Base-by-base conservation (phyloP, 2,329 filamentous ascomycete genomes). In the Microascus cirrosus region DNA sequence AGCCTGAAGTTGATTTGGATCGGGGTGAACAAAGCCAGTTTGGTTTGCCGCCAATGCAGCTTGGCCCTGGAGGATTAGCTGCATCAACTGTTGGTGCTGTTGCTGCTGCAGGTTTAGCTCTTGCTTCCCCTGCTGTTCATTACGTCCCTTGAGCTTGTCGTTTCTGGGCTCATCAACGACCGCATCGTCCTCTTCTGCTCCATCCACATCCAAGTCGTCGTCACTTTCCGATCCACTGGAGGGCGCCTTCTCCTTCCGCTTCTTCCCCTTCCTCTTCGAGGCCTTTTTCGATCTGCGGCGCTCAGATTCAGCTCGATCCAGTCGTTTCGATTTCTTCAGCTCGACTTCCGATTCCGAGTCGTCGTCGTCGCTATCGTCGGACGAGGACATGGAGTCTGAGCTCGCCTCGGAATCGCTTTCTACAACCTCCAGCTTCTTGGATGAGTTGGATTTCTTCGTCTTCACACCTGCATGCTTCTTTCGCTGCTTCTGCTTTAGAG, bases 331-430 rank as follows among this genome's bases (percentile, higher is more conserved):
- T 34, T 57, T 57, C 48, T 57, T 57, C 28, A 34, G 25, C 42
- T 56, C 39, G 13, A 32, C 18, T 7, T 57, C 55, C 2, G 48
- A 57, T 18, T 57, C 55, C 3, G 48, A 34, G 18, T 57, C 55
- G 28, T 57, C 55, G 5, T 57, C 55, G 28, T 53, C 55, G 34
- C 55, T 57, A 28, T 57, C 55, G 12, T 36, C 55, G 7, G 55
- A 51, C 15, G 39, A 48, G 11, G 54, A 18, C 13, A 35, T 42
- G 3, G 55, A 32, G 32, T 53, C 55, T 5, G 45, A 52, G 24
- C 39, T 51, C 8, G 55, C 34, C 8, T 57, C 55, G 48, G 55
- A 24, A 8, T 53, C 28, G 28, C 32, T 35, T 2, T 50, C 45
- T 24, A 24, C 13, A n/a, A 42, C 45, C 20, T 50, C n/a, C 13